Evolutionary conservation across 352 stramenopile species (phyloP).

Genomic region (Plasmopara viticola): DNA sequence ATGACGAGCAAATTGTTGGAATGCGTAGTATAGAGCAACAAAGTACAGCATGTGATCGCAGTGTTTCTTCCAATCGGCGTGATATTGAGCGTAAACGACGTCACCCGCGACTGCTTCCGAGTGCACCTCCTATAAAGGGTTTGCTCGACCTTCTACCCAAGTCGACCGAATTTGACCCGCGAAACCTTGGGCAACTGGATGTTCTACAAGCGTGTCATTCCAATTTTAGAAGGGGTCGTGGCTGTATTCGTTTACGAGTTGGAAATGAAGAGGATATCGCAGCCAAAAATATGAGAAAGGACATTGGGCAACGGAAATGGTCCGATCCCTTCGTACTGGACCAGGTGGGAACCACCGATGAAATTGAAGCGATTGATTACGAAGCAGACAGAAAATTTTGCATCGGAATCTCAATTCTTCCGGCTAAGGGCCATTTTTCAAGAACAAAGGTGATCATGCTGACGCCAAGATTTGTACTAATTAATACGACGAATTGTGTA

Average conservation of each 20-base stretch:
- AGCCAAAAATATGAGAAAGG: constrained; percentile 34
- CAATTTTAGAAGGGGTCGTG: constrained; percentile 50
- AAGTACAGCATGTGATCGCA: constrained; percentile 2
- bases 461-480: constrained; percentile 77
- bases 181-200: constrained; percentile 55
- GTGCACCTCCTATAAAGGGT: constrained; percentile 73
- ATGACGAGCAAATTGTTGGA: constrained; percentile 13
- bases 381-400: constrained; percentile 59
- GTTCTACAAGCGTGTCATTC: constrained; percentile 82
- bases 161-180: constrained; percentile 45
- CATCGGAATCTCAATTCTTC: constrained; percentile 75
- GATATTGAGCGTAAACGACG: constrained; percentile 47
- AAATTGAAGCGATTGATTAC: constrained; percentile 67
- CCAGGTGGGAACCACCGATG: constrained; percentile 64
- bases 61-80: constrained; percentile 10
- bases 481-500: constrained; percentile 64
- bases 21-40: constrained; percentile 2
- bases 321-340: constrained; percentile 66
- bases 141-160: constrained; percentile 79
- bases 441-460: constrained; percentile 86
- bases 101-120: constrained; percentile 68
- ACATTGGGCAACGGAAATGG: constrained; percentile 54
- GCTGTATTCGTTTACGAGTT: constrained; percentile 68
- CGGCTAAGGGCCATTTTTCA: constrained; percentile 71
- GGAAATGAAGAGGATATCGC: constrained; percentile 39